Evolutionary conservation across 306 rosid genomes (phyloP), one percentile per base, ranked within the genome.

Genomic region (Prunus mongolica): DNA sequence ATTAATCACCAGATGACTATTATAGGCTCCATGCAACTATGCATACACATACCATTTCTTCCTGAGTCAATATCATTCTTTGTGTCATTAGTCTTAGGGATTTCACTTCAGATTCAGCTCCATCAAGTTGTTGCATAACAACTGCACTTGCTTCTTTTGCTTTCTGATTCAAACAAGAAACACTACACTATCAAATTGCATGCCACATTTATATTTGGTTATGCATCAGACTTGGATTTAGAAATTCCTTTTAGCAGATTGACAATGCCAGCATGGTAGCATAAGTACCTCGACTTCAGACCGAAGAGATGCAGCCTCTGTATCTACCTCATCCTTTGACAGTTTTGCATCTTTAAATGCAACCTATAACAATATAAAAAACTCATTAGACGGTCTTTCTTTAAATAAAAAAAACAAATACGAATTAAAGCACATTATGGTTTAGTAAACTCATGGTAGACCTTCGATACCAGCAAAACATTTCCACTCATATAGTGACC

Each of bases 61-160:
- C 88, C 79, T 90, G 98, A 81, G 96, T 92, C 87, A 92, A 84
- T 79, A 92, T 84, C 98, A 95, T 95, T 86, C 98, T 90, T 66
- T 95, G 97, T n/a, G 98, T 92, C 92, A 87, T 90, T 79, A 91
- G 86, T 67, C 82, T 91, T 66, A 95, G 96, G 80, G 97, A 84
- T 72, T 95, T 95, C 62, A 90, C 96, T 80, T 95, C 97, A 58
- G 91, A 87, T 83, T 90, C 97, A 70, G 91, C 97, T 79, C 92
- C 93, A 68, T 76, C 75, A 32, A 90, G 88, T 67, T 90, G 97
- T 73, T 80, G 81, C 80, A 84, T 79, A 46, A 82, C 81, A 38
- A 89, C 83, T 51, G 58, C 88, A 77, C 82, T 75, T 60, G 87
- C 93, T 57, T 72, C 91, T 89, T 90, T 95, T 80, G 97, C 92